These are phyloP conservation scores for Vinca major DNA, from an alignment of 305 asterid species.

Conservation along the genomic window DNA sequence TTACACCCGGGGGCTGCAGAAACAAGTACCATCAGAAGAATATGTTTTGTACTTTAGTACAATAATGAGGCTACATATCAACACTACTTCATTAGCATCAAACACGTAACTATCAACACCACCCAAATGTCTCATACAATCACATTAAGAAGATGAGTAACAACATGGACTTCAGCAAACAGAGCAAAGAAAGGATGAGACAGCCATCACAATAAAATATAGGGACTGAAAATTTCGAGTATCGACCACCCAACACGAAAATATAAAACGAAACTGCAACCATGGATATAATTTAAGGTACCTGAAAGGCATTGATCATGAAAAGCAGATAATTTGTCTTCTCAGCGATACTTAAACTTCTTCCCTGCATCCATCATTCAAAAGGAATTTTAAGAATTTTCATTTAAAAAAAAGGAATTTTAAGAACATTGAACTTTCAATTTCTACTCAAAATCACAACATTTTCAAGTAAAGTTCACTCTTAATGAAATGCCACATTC, in stretches of 20 bases:
- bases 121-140: not conserved
- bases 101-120: not conserved
- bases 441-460: not conserved
- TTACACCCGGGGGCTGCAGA: too few species aligned
- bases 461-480: not conserved
- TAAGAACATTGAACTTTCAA: constrained; percentile 1
- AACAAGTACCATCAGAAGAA: too few species aligned
- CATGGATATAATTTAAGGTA: constrained; percentile 20
- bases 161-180: not conserved
- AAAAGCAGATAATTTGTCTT: constrained; percentile 91
- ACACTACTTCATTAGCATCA: not conserved
- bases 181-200: not conserved
- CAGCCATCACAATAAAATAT: not conserved
- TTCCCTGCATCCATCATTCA: constrained; percentile 57
- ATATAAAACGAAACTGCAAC: constrained; percentile 7
- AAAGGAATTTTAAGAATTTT: constrained; percentile 2
- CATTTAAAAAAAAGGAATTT: not conserved
- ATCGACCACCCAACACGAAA: not conserved
- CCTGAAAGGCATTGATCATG: constrained; percentile 99
- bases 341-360: constrained; percentile 72
- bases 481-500: not conserved
- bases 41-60: too few species aligned
- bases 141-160: constrained; percentile 1
- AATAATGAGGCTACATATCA: not conserved
- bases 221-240: not conserved